A percentile compares a stretch with the other conserved stretches of the same genome.
These are phyloP conservation scores for Pyricularia grisea DNA, from an alignment of 2,329 filamentous ascomycete species.

Conservation along the genomic window DNA sequence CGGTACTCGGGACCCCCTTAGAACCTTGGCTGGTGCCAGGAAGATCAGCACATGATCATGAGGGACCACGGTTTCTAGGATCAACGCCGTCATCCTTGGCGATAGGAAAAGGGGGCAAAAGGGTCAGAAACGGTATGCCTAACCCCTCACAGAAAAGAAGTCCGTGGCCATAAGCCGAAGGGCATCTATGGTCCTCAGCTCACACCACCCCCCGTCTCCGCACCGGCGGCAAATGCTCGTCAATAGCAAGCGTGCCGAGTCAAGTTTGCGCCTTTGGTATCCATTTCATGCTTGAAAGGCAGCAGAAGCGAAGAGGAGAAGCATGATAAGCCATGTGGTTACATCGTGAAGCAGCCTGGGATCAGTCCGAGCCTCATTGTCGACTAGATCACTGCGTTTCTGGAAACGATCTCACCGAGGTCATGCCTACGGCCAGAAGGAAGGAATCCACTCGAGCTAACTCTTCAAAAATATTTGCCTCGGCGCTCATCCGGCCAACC, in stretches of 20 bases:
- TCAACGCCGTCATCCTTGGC: not conserved
- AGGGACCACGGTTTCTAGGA: not conserved
- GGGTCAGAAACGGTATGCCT: not conserved
- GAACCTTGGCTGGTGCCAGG: not conserved
- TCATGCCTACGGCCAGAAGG: not conserved
- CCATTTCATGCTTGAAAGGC: not conserved
- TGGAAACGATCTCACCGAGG: not conserved
- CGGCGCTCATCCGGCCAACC: not conserved
- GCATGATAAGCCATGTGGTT: not conserved
- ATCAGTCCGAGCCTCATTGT: not conserved
- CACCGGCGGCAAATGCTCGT: not conserved
- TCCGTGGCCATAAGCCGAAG: not conserved
- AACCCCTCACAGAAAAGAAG: not conserved
- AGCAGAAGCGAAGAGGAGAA: not conserved
- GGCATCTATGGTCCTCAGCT: not conserved
- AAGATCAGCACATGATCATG: not conserved
- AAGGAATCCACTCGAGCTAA: not conserved
- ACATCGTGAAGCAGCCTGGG: not conserved
- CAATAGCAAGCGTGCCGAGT: not conserved
- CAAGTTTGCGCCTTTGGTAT: not conserved
- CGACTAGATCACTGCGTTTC: not conserved
- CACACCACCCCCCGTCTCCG: not conserved
- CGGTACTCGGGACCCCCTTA: too few species aligned
- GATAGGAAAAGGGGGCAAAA: not conserved
- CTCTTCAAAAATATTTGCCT: not conserved